A percentile compares a stretch with the other conserved stretches of the same genome.
Evolutionary conservation across 1,284 basidiomycete species (phyloP).

Genomic region (Ustilago trichophora): DNA sequence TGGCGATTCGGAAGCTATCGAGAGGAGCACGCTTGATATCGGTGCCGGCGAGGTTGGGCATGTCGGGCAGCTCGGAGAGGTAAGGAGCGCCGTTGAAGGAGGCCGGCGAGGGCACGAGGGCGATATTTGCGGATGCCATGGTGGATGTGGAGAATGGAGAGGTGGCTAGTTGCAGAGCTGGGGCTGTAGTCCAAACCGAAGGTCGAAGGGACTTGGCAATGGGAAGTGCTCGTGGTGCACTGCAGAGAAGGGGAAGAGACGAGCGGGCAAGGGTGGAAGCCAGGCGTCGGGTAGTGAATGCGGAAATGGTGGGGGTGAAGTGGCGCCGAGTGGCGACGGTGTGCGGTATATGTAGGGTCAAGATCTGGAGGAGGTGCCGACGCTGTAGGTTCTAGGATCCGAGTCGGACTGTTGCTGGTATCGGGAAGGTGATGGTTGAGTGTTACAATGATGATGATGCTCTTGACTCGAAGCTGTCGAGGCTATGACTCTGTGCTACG

Average conservation of each 20-base stretch:
- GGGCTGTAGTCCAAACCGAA: no score
- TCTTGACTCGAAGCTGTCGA: no score
- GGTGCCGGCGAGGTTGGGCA: slow-evolving; percentile 65
- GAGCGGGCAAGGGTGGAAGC: slow-evolving; percentile 24
- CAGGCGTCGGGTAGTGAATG: slow-evolving; percentile 25
- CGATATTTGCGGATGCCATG: slow-evolving; percentile 40
- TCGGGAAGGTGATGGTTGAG: no score
- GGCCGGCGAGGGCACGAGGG: slow-evolving; percentile 45
- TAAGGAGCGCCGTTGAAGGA: slow-evolving; percentile 68
- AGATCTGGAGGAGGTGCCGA: background rate
- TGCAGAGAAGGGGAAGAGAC: background rate
- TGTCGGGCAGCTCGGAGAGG: slow-evolving; percentile 60
- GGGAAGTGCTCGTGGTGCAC: slow-evolving; percentile 10
- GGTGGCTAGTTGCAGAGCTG: background rate
- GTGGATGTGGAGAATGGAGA: slow-evolving; percentile 28
- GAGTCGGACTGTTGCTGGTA: slow-evolving; percentile 1
- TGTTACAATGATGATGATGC: background rate
- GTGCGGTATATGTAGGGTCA: background rate
- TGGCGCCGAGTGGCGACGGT: slow-evolving; percentile 3
- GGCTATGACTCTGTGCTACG: no score
- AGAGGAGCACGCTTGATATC: slow-evolving; percentile 78
- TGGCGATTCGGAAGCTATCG: slow-evolving; percentile 85
- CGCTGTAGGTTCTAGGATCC: background rate
- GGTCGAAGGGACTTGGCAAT: background rate
- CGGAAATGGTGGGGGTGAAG: slow-evolving; percentile 22